phyloP scores from a whole-genome alignment of 345 rosid species.

The Rhodamnia rubescens region DNA sequence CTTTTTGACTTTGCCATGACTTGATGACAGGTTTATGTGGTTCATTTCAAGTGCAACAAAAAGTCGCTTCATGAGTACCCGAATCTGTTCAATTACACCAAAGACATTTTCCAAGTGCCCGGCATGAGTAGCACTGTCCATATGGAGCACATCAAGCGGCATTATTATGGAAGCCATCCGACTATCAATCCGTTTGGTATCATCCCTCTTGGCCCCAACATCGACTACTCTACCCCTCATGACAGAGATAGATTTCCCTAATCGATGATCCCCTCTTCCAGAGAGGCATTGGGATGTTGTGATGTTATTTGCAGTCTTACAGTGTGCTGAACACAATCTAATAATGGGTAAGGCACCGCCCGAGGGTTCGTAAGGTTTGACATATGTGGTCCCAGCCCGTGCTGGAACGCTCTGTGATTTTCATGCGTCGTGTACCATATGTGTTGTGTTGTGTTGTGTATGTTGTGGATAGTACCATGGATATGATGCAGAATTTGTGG shows the following conservation, averaged over 20 bases:
- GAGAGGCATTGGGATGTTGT: background rate
- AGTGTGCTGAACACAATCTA: background rate
- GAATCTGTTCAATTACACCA: conserved; percentile 33
- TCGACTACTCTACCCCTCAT: conserved; percentile 23
- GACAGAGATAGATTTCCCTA: conserved; percentile 19
- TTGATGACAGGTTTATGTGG: conserved; percentile 29
- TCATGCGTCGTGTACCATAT: background rate
- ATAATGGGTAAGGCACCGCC: background rate
- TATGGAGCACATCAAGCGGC: conserved; percentile 32
- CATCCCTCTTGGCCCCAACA: conserved; percentile 29
- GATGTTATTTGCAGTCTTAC: background rate
- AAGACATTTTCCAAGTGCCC: conserved; percentile 31
- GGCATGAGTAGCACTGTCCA: conserved; percentile 27
- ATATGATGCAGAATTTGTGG: background rate
- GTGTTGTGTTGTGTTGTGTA: background rate
- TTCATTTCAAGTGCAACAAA: conserved; percentile 48
- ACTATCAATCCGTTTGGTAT: conserved; percentile 30
- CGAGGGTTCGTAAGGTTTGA: background rate
- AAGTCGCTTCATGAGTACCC: conserved; percentile 32
- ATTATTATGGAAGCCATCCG: conserved; percentile 39
- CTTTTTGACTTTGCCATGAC: background rate
- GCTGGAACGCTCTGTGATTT: background rate
- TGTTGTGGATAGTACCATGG: background rate
- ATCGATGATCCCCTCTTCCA: background rate
- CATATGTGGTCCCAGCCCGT: background rate